Conservation (phyloP, 2,329 filamentous ascomycete genomes). For the Fusarium sp. region DNA sequence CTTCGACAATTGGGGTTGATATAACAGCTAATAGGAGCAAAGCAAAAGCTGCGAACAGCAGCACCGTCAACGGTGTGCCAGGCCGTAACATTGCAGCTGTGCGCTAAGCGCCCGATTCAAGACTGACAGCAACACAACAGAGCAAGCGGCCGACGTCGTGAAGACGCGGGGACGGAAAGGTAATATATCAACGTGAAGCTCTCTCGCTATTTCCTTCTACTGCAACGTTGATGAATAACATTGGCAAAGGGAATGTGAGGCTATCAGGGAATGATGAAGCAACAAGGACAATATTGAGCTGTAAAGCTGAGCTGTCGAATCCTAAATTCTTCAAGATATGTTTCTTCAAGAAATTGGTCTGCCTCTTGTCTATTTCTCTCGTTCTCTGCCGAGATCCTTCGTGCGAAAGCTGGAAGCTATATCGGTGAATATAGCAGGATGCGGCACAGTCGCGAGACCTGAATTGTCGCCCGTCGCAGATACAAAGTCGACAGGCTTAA, state of each 20-base stretch:
- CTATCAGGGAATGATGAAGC: neutral
- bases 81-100: conserved; percentile 81
- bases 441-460: conserved; percentile 26
- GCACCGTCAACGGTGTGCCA: conserved; percentile 87
- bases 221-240: conserved; percentile 17
- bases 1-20: conserved; percentile 89
- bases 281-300: neutral
- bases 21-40: conserved; percentile 87
- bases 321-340: conserved; percentile 2
- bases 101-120: conserved; percentile 37
- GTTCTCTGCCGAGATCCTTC: neutral
- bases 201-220: conserved; percentile 11
- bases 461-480: neutral
- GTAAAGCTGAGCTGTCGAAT: neutral
- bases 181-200: conserved; percentile 1
- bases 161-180: conserved; percentile 36
- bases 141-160: conserved; percentile 39
- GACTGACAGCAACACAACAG: conserved; percentile 11
- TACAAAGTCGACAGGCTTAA: neutral
- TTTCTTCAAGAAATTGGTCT: neutral
- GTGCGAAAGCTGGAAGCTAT: conserved; percentile 3
- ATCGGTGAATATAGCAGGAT: conserved; percentile 17
- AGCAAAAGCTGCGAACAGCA: conserved; percentile 87
- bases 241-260: conserved; percentile 16
- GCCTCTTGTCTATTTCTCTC: neutral